Conservation (phyloP, 2,329 filamentous ascomycete species). For the Aspergillus pseudotamarii region DNA sequence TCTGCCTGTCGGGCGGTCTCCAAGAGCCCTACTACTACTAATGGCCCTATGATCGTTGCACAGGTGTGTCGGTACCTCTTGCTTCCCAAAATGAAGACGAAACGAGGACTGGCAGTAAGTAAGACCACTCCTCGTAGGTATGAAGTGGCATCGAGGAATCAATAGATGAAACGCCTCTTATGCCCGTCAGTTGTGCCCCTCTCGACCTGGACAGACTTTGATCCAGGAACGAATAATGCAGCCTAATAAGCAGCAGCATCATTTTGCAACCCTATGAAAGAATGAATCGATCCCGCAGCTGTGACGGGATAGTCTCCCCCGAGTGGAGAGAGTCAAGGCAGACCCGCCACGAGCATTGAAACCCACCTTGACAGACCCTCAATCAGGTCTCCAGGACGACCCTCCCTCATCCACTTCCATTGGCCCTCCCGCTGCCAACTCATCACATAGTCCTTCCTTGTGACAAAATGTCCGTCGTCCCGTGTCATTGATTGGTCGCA, state of each 20-base stretch:
- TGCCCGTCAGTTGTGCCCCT: not conserved
- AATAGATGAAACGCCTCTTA: conserved; percentile 4
- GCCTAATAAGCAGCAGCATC: not conserved
- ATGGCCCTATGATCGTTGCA: conserved; percentile 16
- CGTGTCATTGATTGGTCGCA: not conserved
- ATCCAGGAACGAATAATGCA: not conserved
- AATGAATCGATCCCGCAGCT: not conserved
- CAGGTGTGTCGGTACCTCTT: conserved; percentile 11
- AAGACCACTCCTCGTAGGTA: not conserved
- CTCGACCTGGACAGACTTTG: not conserved
- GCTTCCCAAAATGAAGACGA: conserved; percentile 6
- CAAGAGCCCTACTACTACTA: not conserved
- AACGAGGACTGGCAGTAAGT: not conserved
- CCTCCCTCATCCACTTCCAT: conserved; percentile 9
- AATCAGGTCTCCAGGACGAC: conserved; percentile 10
- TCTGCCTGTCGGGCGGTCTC: conserved; percentile 1
- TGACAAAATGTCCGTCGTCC: not conserved
- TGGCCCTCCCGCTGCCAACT: conserved; percentile 23
- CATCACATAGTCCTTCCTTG: conserved; percentile 20
- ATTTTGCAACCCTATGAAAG: conserved; percentile 1
- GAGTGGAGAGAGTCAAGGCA: not conserved
- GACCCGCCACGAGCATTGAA: conserved; percentile 7
- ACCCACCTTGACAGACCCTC: not conserved
- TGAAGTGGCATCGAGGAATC: not conserved
- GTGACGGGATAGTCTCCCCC: not conserved